Percentiles rank a stretch among this genome's conserved stretches.
Conservation (phyloP, 805 yeast species). For the Saturnispora besseyi region DNA sequence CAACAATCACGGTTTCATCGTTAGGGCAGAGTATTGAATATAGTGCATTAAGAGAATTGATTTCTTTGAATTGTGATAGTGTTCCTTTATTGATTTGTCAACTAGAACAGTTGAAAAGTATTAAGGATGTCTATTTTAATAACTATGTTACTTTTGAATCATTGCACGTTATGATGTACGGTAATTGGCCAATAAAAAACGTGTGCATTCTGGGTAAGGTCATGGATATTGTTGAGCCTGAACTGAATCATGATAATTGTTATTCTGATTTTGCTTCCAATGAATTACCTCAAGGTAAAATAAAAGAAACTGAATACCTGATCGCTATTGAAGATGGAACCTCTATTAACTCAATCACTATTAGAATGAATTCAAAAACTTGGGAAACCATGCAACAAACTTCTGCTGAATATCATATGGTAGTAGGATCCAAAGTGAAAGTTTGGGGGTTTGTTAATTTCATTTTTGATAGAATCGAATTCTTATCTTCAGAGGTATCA, state of each 20-base stretch:
- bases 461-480: conserved; percentile 18
- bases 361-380: background rate
- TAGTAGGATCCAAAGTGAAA: conserved; percentile 5
- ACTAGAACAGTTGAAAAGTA: conserved; percentile 15
- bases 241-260: background rate
- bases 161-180: conserved; percentile 21
- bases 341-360: background rate
- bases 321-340: conserved; percentile 10
- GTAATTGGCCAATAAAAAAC: conserved; percentile 35
- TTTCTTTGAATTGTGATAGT: background rate
- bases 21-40: background rate
- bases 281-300: conserved; percentile 1
- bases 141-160: conserved; percentile 13
- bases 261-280: background rate
- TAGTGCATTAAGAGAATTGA: background rate
- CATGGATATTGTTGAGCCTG: background rate
- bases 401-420: background rate
- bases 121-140: conserved; percentile 22
- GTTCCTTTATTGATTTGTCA: conserved; percentile 29
- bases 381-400: background rate
- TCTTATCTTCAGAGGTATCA: conserved; percentile 24
- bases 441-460: background rate
- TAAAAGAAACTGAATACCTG: conserved; percentile 1
- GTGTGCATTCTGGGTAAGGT: conserved; percentile 29
- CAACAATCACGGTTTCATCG: conserved; percentile 16